Base-by-base conservation (phyloP, 768 basidiomycete species). In the Leccinum pellstonianum region DNA sequence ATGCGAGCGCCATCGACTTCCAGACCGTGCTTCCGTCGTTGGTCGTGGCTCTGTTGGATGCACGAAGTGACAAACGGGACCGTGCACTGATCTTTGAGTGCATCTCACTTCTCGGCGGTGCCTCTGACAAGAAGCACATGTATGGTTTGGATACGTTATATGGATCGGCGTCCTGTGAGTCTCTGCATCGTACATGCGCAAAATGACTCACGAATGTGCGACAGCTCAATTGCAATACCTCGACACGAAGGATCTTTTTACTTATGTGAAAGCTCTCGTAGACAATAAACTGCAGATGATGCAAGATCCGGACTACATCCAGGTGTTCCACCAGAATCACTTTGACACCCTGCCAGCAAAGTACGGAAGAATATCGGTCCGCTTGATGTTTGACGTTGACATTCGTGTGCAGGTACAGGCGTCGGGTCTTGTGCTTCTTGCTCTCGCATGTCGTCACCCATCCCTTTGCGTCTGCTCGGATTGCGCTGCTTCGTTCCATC, bases 61-160 rank as follows among this genome's bases (percentile, higher is more conserved):
- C 48, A 14, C 67, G 68, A 47, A 66, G 61, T 4, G 64, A 70
- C 37, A 73, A 74, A 56, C 68, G 69, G 47, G 68, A 70, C 7
- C 67, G 72, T 11, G 65, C 68, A 31, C 56, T 73, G 61, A 83
- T 86, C 17, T 66, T 85, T 21, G 81, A 82, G 58, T 88, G 86
- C 56, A 73, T 93, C 9, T 75, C 75, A 1, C 73, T 79, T 5
- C 65, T 90, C 54, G 62, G 65, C 81, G 21, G 72, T 76, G 0
- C 71, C 73, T 62, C 66, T 54, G 55, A 76, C 76, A 64, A 81
- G 77, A 64, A 76, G 52, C 76, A 79, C 4, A 81, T 93, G 2
- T 93, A 92, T 73, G 86, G 81, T 17, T 82, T 89, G 63, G 91
- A 93, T 65, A 76, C 77, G 1, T 81, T 93, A 21, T 94, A 93